Percentiles rank a stretch among this genome's conserved stretches.
These are phyloP conservation scores for Diaporthe aspalathi DNA, from an alignment of 2,329 filamentous ascomycete genomes.

Conservation along the genomic window DNA sequence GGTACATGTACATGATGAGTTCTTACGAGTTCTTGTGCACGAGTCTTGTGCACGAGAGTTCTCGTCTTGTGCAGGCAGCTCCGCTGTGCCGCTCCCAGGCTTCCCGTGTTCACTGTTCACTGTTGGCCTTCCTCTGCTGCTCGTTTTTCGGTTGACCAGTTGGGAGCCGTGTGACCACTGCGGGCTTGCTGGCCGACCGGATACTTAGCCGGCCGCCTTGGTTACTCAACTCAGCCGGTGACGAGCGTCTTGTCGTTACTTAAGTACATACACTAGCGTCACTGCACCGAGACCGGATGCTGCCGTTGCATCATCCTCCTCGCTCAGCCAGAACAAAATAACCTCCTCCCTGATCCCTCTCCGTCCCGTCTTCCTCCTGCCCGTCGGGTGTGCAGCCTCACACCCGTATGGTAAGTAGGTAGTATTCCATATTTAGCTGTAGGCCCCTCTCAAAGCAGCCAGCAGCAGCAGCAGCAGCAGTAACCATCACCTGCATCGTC, in stretches of 20 bases:
- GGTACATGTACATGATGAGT: too few relatives aligned
- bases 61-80: background rate
- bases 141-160: background rate
- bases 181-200: background rate
- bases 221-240: background rate
- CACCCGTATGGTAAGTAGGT: background rate
- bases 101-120: too few relatives aligned
- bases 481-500: background rate
- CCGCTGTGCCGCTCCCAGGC: background rate
- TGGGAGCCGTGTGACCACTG: background rate
- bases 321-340: background rate
- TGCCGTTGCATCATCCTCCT: background rate
- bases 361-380: background rate
- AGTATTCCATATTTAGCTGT: background rate
- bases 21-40: too few relatives aligned
- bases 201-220: background rate
- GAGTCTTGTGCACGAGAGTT: too few relatives aligned
- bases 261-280: too few relatives aligned
- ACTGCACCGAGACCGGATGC: conserved; percentile 20
- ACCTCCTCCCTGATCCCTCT: background rate
- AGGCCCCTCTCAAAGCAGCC: background rate
- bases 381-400: background rate
- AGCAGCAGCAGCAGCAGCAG: background rate
- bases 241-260: conserved; percentile 3
- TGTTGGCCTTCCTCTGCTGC: too few relatives aligned